Evolutionary conservation across 345 rosid species (phyloP).

Genomic region (Lepidium africanum): DNA sequence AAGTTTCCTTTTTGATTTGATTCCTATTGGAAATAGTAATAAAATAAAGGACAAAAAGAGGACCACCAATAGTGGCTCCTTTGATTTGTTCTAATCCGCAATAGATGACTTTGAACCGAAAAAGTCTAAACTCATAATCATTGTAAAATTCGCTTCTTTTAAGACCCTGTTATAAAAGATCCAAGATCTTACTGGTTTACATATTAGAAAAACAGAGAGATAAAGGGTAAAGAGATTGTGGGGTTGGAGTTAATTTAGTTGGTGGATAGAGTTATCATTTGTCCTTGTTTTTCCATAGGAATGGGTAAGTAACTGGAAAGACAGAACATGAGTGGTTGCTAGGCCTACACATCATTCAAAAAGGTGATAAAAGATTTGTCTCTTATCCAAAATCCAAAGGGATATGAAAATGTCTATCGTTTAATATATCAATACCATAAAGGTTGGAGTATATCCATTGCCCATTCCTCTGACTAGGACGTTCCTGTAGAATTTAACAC

Average conservation of each 20-base stretch:
- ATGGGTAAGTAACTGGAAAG: conserved; percentile 1
- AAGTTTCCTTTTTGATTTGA: not conserved
- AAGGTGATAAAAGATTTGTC: conserved; percentile 4
- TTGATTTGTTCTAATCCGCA: not conserved
- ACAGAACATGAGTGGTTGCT: conserved; percentile 19
- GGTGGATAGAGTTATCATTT: not conserved
- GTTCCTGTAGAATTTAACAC: not conserved
- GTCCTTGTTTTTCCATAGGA: not conserved
- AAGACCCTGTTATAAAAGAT: not conserved
- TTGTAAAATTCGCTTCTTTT: not conserved
- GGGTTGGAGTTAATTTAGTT: not conserved
- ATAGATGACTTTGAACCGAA: conserved; percentile 9
- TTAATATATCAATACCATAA: conserved; percentile 1
- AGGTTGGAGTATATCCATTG: conserved; percentile 33
- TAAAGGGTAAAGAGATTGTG: not conserved
- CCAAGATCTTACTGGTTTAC: not conserved
- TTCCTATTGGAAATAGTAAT: not conserved
- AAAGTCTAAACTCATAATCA: not conserved
- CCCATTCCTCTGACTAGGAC: conserved; percentile 37
- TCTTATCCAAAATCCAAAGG: conserved; percentile 28
- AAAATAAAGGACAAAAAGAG: not conserved
- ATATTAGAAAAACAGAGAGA: not conserved
- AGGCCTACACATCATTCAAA: conserved; percentile 16
- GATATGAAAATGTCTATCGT: conserved; percentile 17
- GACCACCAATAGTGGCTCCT: conserved; percentile 7